A percentile compares a stretch with the other conserved stretches of the same genome.
These are phyloP conservation scores for Plectranthus barbatus DNA, from an alignment of 257 asterid species.

Conservation along the genomic window DNA sequence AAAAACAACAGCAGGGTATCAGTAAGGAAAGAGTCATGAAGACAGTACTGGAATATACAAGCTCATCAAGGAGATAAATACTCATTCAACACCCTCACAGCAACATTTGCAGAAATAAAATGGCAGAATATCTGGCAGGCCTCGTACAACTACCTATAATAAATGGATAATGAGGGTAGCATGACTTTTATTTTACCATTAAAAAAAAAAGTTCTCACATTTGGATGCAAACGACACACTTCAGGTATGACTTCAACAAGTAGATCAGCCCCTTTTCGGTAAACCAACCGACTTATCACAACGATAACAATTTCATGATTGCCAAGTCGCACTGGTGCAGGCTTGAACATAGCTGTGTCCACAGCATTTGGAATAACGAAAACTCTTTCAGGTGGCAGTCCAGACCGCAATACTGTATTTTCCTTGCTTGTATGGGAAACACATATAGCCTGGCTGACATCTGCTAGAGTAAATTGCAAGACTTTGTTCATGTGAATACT, in stretches of 20 bases:
- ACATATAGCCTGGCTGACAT: slow-evolving; percentile 91
- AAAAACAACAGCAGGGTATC: slow-evolving; percentile 11
- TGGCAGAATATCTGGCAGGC: neutral
- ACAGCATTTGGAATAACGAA: slow-evolving; percentile 95
- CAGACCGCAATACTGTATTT: slow-evolving; percentile 86
- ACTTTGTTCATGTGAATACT: slow-evolving; percentile 99
- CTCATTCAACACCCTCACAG: neutral
- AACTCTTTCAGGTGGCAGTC: slow-evolving; percentile 92
- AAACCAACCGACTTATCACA: slow-evolving; percentile 90
- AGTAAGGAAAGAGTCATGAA: neutral
- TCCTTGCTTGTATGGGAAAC: slow-evolving; percentile 97
- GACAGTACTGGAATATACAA: neutral
- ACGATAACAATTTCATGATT: slow-evolving; percentile 63
- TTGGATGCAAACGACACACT: slow-evolving; percentile 76
- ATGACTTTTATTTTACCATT: neutral
- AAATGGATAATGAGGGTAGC: neutral
- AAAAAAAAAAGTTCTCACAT: slow-evolving; percentile 34
- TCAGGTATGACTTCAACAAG: slow-evolving; percentile 95
- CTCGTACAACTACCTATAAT: neutral
- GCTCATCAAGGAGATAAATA: neutral
- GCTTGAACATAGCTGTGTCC: slow-evolving; percentile 94
- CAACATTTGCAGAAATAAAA: neutral
- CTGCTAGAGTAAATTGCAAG: slow-evolving; percentile 86
- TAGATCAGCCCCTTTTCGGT: slow-evolving; percentile 87
- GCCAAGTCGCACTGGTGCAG: slow-evolving; percentile 62